phyloP scores from a whole-genome alignment of 495 filamentous ascomycete species.

The Penicillium diatomitis region DNA sequence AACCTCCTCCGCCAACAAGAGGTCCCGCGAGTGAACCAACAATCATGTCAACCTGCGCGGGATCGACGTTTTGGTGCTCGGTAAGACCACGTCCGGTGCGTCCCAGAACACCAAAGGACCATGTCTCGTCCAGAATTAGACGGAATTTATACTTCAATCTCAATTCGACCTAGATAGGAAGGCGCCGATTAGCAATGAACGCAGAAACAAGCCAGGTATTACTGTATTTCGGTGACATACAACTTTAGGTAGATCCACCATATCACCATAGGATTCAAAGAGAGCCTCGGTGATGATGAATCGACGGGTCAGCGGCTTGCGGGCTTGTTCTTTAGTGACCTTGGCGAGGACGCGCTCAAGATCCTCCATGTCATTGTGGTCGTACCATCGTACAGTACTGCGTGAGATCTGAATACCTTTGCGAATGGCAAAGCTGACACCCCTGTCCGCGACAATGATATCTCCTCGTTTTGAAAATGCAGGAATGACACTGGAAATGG shows the following conservation, averaged over 20 bases:
- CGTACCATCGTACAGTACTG: conserved; percentile 85
- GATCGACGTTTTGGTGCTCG: conserved; percentile 92
- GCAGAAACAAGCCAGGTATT: background rate
- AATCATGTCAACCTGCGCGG: conserved; percentile 87
- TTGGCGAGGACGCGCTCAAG: conserved; percentile 77
- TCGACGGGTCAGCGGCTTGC: conserved; percentile 79
- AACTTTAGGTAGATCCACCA: conserved; percentile 73
- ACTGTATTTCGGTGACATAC: conserved; percentile 37
- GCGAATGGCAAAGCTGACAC: conserved; percentile 87
- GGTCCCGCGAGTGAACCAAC: conserved; percentile 86
- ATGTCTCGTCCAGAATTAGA: conserved; percentile 92
- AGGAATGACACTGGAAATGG: conserved; percentile 88
- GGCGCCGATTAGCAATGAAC: background rate
- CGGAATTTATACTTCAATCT: conserved; percentile 95
- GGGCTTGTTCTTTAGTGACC: conserved; percentile 76
- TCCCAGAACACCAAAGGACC: conserved; percentile 90
- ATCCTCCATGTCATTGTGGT: conserved; percentile 94
- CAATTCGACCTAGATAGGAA: conserved; percentile 62
- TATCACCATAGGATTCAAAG: conserved; percentile 86
- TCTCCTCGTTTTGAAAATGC: conserved; percentile 95
- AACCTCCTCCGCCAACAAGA: conserved; percentile 86
- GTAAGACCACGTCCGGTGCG: conserved; percentile 85
- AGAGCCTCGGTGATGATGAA: conserved; percentile 96
- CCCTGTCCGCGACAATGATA: conserved; percentile 95
- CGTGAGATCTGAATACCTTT: conserved; percentile 90